Base-by-base conservation (phyloP, 2,329 filamentous ascomycete genomes). In the Aspergillus unguis region DNA sequence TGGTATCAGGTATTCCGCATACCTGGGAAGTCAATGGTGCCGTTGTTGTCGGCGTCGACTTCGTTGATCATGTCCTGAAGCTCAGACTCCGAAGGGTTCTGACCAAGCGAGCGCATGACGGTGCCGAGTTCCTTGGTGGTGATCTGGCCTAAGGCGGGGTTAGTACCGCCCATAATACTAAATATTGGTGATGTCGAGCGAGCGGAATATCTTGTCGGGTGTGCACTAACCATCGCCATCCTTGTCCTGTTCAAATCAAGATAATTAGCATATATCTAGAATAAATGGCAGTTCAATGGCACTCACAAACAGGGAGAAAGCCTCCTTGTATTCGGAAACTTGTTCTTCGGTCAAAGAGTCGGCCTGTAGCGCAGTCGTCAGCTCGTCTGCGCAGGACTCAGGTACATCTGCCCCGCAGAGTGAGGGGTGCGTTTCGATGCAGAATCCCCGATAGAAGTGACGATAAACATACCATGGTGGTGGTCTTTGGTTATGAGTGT, bases 301-400 rank as follows among this genome's bases (percentile, higher is more conserved):
- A 86, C 94, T 87, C 87, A 99, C 94, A 78, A 99, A 99, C 64
- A 99, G 90, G 75, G 94, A 99, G 81, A 99, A 99, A 51, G 94
- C 94, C 82, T 99, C 94, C 88, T 97, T 99, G 84, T 97, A 99
- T 82, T 99, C 94, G 74, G 94, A 97, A 75, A 99, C 94, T 85
- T 99, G 94, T 81, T 99, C 94, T 84, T 99, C 94, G 68, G 94
- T 97, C 72, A 99, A 87, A 76, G 92, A 92, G 76, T 99, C 94
- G 75, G 92, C 92, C 92, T 97, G 74, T 53, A 43, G 48, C 44
- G 60, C 55, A 53, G 56, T 57, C 61, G 53, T 69, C 58, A 71
- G 68, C 57, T 53, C 58, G 44, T 52, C 50, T 54, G 55, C 57
- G 44, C 58, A 52, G 52, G 48, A 54, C 52, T 48, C 52, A 53